Evolutionary conservation across 2,329 filamentous ascomycete genomes (phyloP).

Genomic region (Xylaria sp.): DNA sequence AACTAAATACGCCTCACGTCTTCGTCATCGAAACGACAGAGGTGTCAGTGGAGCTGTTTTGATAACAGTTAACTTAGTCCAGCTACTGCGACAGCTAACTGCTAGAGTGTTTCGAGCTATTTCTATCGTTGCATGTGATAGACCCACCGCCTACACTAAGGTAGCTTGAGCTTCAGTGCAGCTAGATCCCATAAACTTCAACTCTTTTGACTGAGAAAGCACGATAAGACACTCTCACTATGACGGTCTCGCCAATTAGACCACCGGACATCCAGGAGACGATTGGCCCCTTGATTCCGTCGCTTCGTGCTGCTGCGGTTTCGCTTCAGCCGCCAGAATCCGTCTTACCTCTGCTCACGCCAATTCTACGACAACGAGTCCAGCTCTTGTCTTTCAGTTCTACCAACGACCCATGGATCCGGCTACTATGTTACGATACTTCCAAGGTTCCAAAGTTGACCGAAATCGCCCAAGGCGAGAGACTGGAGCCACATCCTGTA

Average conservation of each 20-base stretch:
- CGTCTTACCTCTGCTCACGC: slow-evolving; percentile 69
- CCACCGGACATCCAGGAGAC: slow-evolving; percentile 60
- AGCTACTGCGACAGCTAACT: neutral
- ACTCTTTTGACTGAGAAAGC: neutral
- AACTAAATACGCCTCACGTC: slow-evolving; percentile 13
- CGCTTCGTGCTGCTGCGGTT: slow-evolving; percentile 67
- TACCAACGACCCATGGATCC: slow-evolving; percentile 75
- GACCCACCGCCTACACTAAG: slow-evolving; percentile 24
- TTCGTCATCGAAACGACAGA: slow-evolving; percentile 6
- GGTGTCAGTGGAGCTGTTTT: slow-evolving; percentile 15
- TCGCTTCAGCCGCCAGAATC: slow-evolving; percentile 66
- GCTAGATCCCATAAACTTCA: neutral
- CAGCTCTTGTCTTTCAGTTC: slow-evolving; percentile 68
- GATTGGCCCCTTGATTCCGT: slow-evolving; percentile 67
- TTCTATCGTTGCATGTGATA: slow-evolving; percentile 36
- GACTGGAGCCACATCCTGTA: slow-evolving; percentile 81
- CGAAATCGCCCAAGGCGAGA: slow-evolving; percentile 69
- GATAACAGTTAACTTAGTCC: neutral
- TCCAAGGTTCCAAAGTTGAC: slow-evolving; percentile 66
- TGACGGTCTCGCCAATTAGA: slow-evolving; percentile 49
- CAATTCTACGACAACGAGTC: slow-evolving; percentile 73
- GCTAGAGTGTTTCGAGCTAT: slow-evolving; percentile 8
- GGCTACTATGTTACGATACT: slow-evolving; percentile 75
- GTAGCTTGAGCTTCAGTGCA: slow-evolving; percentile 8
- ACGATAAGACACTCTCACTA: slow-evolving; percentile 36